These are phyloP conservation scores for Saccharomycopsis sp. DNA, from an alignment of 805 yeast species.

Conservation along the genomic window DNA sequence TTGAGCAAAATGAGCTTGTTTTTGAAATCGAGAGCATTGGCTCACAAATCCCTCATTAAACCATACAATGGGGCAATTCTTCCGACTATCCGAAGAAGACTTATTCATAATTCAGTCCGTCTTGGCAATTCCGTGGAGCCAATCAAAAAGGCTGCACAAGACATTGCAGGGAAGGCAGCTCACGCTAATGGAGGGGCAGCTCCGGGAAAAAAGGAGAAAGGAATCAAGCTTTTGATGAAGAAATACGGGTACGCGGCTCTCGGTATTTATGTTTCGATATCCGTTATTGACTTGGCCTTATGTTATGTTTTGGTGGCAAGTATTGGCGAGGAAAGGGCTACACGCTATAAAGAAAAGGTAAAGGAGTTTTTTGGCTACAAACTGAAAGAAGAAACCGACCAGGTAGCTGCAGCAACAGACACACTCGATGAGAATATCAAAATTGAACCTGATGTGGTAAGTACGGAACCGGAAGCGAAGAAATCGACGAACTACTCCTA, in stretches of 20 bases:
- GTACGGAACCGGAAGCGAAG: conserved; percentile 11
- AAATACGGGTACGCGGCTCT: conserved; percentile 90
- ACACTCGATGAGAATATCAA: conserved; percentile 18
- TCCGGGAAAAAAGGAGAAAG: conserved; percentile 24
- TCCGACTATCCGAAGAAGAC: background rate
- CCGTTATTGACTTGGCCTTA: conserved; percentile 72
- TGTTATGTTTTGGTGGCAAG: conserved; percentile 81
- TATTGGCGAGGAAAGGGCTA: conserved; percentile 76
- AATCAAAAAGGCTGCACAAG: background rate
- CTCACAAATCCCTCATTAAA: background rate
- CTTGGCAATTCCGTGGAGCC: background rate
- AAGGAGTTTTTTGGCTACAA: conserved; percentile 61
- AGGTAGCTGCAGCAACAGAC: conserved; percentile 25
- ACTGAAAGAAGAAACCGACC: conserved; percentile 32
- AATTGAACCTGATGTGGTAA: conserved; percentile 17
- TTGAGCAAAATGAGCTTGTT: background rate
- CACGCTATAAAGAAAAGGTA: conserved; percentile 53
- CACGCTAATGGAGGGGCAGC: background rate
- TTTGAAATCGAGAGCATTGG: background rate
- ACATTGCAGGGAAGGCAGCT: background rate
- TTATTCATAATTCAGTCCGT: background rate
- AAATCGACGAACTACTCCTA: conserved; percentile 28
- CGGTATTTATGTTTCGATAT: conserved; percentile 73
- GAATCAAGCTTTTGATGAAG: conserved; percentile 57
- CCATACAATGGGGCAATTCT: background rate